Evolutionary conservation across 352 stramenopile genomes (phyloP), one percentile per base, ranked within the genome.

Genomic region (Globisporangium megalacanthum): DNA sequence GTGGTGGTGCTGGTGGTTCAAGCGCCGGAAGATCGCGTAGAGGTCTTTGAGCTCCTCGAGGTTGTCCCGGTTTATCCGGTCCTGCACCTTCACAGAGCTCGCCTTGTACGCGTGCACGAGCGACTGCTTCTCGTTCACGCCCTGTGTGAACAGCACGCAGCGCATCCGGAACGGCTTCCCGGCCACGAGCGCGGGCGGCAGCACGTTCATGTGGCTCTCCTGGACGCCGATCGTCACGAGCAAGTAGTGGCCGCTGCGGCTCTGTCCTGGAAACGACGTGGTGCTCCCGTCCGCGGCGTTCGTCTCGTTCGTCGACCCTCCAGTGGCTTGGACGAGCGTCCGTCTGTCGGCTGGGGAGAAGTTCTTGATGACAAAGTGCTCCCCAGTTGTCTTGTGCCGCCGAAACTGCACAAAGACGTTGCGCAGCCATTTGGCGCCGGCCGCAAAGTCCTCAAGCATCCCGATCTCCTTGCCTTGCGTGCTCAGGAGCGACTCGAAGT

Each of bases 391-490:
- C 17, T 56, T 48, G 31, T 83, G 68, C 42, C 78, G 72, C 45
- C 80, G 78, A 49, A 91, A 91, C 65, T 88, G 78, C 29, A 91
- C 71, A 64, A 84, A 88, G 49, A 93, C 83, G 49, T 79, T 85
- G 39, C 68, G 71, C 15, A 97, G 68, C 87, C 83, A 94, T 56
- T 90, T 77, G 25, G 75, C 83, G 9, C 83, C 86, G 10, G 81
- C 87, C 9, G 79, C 82, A 64, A 97, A 89, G 62, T 97, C 89
- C 63, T 95, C 78, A 1, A 99, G 82, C 96, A 98, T 98, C 13
- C 88, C 90, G 13, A 97, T 78, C 64, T 99, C 96, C 62, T 98
- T 97, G 36, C 94, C 94, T 49, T 97, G 89, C 41, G 95, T 96
- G 70, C 81, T 92, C 64, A 94, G 52, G 35, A 94, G 66, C 53